Conservation (phyloP, 768 basidiomycete genomes). For the Polyporus arcularius region DNA sequence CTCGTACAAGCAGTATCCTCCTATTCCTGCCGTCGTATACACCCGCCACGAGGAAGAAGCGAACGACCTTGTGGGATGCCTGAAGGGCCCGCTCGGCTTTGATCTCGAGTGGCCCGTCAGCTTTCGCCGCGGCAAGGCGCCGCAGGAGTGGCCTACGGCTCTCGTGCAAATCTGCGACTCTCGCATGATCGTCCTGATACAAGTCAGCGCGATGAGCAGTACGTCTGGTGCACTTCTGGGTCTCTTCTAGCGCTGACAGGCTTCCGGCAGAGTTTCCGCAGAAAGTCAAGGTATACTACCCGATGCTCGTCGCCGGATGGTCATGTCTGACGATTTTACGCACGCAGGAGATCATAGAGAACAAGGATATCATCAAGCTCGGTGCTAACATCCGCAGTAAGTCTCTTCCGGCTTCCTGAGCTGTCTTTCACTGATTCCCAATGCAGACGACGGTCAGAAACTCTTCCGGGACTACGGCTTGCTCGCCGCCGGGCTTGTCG, state of each 20-base stretch:
- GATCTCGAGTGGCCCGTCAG: conserved; percentile 52
- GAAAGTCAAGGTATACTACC: conserved; percentile 40
- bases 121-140: conserved; percentile 27
- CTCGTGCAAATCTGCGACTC: conserved; percentile 49
- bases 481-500: conserved; percentile 42
- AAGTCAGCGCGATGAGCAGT: conserved; percentile 47
- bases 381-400: conserved; percentile 52
- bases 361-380: conserved; percentile 40
- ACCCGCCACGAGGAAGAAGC: conserved; percentile 43
- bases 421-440: background rate
- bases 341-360: conserved; percentile 47
- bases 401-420: conserved; percentile 17
- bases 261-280: conserved; percentile 42
- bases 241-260: background rate
- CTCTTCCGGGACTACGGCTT: conserved; percentile 49
- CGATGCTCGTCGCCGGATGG: background rate
- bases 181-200: conserved; percentile 46
- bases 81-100: conserved; percentile 50
- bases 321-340: background rate
- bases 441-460: conserved; percentile 49
- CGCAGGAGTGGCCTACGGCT: conserved; percentile 39
- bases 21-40: conserved; percentile 40
- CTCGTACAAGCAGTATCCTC: conserved; percentile 38
- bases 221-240: conserved; percentile 4
- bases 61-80: conserved; percentile 36